Evolutionary conservation across 192 early-diverging fungal genomes (phyloP), one percentile per base, ranked within the genome.

Genomic region (Polychytrium aggregatum): DNA sequence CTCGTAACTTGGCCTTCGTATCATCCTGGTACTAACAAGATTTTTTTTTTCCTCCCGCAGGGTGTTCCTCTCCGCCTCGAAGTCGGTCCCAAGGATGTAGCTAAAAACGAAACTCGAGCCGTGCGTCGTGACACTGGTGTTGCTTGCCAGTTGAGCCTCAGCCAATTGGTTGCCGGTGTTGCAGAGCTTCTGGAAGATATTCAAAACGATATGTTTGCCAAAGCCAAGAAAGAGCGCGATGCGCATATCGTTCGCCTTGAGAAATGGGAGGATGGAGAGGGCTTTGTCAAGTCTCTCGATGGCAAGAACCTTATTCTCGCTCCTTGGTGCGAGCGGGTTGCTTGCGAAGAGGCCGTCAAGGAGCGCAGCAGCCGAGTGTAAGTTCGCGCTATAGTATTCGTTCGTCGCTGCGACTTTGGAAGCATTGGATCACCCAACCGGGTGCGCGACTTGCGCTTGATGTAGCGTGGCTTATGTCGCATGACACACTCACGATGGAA

Each of bases 321-420:
- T 22, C 96, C 96, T 28, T 99, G 96, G 96, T 99, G 96, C 62
- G 90, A 97, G 65, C 67, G 78, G 27, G 66, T 61, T 2, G 79
- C 62, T 41, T 99, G 96, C 62, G 96, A 99, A 71, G 92, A 97
- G 30, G 76, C 82, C 55, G 94, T 99, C 59, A 99, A 99, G 81
- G 90, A 88, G 28, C 71, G 84, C 44, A 87, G 84, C 67, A 72
- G 87, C 1, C 70, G 85, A 56, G 64, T 59, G 73, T 83, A 70
- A 48, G 64, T 71, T 37, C 17, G 37, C 36, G 3, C 7, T 46
- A 30, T 21, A n/a, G 22, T 46, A 24, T 41, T 10, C 21, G 1
- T 46, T 34, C 26, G 3, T 33, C 3, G 6, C 49, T 31, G 27
- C 24, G n/a, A 54, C 36, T 9, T 17, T 29, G 13, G n/a, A 26